Evolutionary conservation across 805 yeast species (phyloP).

Genomic region (Lipomyces oligophaga): DNA sequence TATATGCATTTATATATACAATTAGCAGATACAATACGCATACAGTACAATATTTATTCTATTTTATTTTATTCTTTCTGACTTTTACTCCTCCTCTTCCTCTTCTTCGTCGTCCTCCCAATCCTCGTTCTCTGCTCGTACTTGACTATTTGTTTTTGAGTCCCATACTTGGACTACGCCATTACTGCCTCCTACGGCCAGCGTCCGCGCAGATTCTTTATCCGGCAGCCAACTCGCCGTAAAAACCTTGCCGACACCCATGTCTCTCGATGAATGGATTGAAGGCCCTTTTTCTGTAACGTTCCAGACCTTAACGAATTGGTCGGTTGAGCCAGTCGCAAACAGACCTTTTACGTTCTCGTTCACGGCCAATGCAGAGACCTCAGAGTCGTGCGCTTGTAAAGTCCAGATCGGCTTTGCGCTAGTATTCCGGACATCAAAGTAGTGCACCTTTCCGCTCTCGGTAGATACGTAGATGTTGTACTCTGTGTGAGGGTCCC

Average conservation of each 20-base stretch:
- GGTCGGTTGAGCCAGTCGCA: slow-evolving; percentile 86
- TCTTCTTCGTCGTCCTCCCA: slow-evolving; percentile 55
- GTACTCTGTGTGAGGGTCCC: slow-evolving; percentile 51
- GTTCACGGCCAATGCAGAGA: slow-evolving; percentile 75
- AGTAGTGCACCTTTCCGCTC: slow-evolving; percentile 81
- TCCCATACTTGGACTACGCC: slow-evolving; percentile 92
- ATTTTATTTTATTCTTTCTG: not conserved
- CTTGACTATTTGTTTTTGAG: slow-evolving; percentile 73
- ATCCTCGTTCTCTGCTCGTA: slow-evolving; percentile 62
- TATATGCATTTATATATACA: not conserved
- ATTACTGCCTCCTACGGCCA: slow-evolving; percentile 82
- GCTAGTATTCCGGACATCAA: slow-evolving; percentile 62
- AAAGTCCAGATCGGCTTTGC: slow-evolving; percentile 83
- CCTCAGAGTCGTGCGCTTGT: slow-evolving; percentile 95
- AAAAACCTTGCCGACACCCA: slow-evolving; percentile 90
- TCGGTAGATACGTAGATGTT: slow-evolving; percentile 86
- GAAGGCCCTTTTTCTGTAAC: slow-evolving; percentile 61
- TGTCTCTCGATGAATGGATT: slow-evolving; percentile 85
- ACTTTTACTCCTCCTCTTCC: slow-evolving; percentile 37
- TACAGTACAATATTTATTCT: not conserved
- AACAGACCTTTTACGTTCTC: slow-evolving; percentile 64
- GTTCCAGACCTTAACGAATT: slow-evolving; percentile 83
- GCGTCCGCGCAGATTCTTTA: slow-evolving; percentile 64
- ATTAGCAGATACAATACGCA: not conserved
- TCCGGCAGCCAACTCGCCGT: slow-evolving; percentile 82